phyloP scores from a whole-genome alignment of 306 rosid species.

The Quercus robur region DNA sequence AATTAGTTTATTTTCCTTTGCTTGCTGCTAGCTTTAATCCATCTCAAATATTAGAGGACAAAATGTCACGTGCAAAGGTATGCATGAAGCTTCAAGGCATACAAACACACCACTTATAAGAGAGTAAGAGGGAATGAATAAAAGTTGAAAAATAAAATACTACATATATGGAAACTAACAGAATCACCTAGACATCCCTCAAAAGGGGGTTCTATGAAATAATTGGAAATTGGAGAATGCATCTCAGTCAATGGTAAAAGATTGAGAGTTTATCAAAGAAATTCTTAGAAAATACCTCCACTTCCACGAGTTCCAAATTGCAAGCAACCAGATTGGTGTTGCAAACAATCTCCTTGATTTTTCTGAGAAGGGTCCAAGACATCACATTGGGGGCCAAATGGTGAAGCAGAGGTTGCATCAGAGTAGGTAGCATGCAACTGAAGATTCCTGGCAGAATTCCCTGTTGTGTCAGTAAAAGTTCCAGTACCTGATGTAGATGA shows the following conservation, averaged over 20 bases:
- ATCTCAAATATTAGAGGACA: background rate
- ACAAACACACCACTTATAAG: background rate
- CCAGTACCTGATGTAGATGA: slow-evolving; percentile 45
- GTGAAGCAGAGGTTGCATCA: slow-evolving; percentile 16
- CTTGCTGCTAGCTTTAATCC: background rate
- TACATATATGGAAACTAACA: background rate
- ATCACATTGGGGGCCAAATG: slow-evolving; percentile 19
- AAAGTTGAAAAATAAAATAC: background rate
- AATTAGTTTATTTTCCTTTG: background rate
- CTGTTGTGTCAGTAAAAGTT: slow-evolving; percentile 33
- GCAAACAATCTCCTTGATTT: slow-evolving; percentile 26
- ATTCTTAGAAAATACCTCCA: slow-evolving; percentile 51
- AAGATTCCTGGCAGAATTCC: slow-evolving; percentile 13
- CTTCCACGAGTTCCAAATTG: slow-evolving; percentile 63
- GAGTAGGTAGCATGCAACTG: background rate
- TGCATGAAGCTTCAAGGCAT: background rate
- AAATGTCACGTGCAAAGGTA: background rate
- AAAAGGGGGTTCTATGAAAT: background rate
- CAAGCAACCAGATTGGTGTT: slow-evolving; percentile 44
- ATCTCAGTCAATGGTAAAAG: slow-evolving; percentile 7
- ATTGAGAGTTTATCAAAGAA: slow-evolving; percentile 19
- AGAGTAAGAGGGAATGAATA: background rate
- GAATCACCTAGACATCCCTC: background rate
- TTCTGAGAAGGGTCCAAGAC: slow-evolving; percentile 19
- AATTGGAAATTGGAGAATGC: background rate